Evolutionary conservation across 371 early-diverging fungal genomes (phyloP), one percentile per base, ranked within the genome.

Genomic region (Haplosporangium sp.): DNA sequence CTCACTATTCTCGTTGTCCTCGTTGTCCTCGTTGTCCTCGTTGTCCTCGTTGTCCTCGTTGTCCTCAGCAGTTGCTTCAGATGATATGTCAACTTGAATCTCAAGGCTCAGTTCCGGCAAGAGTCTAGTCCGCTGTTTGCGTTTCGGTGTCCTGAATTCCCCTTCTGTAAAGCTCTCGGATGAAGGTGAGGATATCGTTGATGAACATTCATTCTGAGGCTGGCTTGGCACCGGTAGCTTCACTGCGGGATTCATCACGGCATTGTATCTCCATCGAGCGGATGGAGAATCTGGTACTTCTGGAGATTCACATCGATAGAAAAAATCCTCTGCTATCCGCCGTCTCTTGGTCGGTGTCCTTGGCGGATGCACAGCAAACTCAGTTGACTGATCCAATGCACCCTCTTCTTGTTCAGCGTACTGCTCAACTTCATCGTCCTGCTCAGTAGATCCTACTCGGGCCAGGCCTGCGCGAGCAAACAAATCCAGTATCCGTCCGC

Each of bases 231-330:
- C 29, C 29, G 29, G 29, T 29, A 47, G 66, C 21, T 52, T 66
- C 73, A 73, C 60, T 7, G 50, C 62, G 36, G 57, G 36, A 14
- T 73, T 66, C 66, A 73, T 66, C 57, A 60, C 67, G 20, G 55
- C 53, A 16, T 29, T 20, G 20, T 51, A 57, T 42, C 62, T 73
- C 73, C 73, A 73, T 16, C 62, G 62, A 23, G 50, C 55, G 12
- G 67, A 54, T 43, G 37, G 43, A 14, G 73, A 57, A 11, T 63
- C 62, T 10, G 60, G 69, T 46, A 63, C 38, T 16, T 36, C 55
- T 5, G 61, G 61, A 20, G 67, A 60, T 12, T 21, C 53, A 40
- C 10, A 29, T 40, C 56, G 7, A 13, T 14, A 9, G 55, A 54
- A 0, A 42, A 8, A 12, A 16, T 11, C 41, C 16, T 45, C 45